Evolutionary conservation across 2,329 filamentous ascomycete genomes (phyloP).

Genomic region (Calcarisporium arbuscula): DNA sequence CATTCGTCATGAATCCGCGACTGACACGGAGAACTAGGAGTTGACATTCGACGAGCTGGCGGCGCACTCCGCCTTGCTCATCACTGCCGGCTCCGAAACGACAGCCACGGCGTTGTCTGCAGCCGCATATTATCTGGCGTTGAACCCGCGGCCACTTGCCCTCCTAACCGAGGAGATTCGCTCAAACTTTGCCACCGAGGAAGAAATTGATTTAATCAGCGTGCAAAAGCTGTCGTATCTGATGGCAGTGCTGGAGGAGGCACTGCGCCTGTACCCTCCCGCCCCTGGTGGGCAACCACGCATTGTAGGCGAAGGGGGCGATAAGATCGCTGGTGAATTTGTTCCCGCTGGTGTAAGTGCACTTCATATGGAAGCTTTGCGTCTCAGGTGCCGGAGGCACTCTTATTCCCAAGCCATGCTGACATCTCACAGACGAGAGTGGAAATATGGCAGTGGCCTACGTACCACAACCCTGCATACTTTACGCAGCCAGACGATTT

Average conservation of each 20-base stretch:
- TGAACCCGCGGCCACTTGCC: conserved; percentile 20
- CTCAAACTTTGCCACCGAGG: conserved; percentile 4
- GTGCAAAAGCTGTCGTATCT: conserved; percentile 30
- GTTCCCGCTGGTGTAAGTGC: conserved; percentile 25
- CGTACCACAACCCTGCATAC: conserved; percentile 23
- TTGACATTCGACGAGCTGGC: conserved; percentile 8
- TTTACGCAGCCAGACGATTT: conserved; percentile 27
- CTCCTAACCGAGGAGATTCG: conserved; percentile 28
- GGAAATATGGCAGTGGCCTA: conserved; percentile 26
- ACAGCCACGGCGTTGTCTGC: conserved; percentile 23
- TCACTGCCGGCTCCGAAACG: conserved; percentile 26
- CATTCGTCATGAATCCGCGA: no score
- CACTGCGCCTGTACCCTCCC: conserved; percentile 39
- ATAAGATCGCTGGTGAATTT: conserved; percentile 20
- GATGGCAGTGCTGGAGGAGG: conserved; percentile 44
- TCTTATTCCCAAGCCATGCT: no score
- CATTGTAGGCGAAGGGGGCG: conserved; percentile 20
- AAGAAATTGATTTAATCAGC: conserved; percentile 10
- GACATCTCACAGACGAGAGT: conserved; percentile 22
- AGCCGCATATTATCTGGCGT: conserved; percentile 19
- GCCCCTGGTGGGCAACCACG: conserved; percentile 30
- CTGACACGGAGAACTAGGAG: conserved; percentile 4
- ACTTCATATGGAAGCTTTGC: neutral
- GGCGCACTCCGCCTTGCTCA: conserved; percentile 11
- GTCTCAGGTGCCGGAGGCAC: neutral